Evolutionary conservation across 2,329 filamentous ascomycete genomes (phyloP).

Genomic region (Fusarium sp.): DNA sequence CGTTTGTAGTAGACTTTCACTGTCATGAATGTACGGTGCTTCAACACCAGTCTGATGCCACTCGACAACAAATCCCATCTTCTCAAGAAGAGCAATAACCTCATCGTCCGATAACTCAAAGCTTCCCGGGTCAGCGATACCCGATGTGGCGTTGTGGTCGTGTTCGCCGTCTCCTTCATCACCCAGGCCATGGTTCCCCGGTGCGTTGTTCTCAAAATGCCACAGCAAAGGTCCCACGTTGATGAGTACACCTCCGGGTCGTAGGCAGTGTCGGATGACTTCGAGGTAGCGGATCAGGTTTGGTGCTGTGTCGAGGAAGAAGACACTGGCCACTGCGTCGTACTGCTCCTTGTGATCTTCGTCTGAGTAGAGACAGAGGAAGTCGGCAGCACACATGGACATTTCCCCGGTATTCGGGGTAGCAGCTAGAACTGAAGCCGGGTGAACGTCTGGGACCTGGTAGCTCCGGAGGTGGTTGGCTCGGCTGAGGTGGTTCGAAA

Average conservation of each 20-base stretch:
- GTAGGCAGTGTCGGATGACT: constrained; percentile 79
- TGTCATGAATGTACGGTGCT: constrained; percentile 87
- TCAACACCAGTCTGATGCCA: constrained; percentile 65
- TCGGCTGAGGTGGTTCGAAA: constrained; percentile 82
- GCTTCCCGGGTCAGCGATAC: constrained; percentile 86
- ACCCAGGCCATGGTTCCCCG: constrained; percentile 63
- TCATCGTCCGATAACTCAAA: constrained; percentile 93
- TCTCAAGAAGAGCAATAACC: constrained; percentile 75
- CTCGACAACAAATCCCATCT: constrained; percentile 79
- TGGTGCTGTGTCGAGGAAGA: constrained; percentile 96
- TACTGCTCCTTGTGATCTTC: constrained; percentile 68
- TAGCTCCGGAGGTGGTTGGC: constrained; percentile 77
- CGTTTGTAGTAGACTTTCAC: constrained; percentile 83
- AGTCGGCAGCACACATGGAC: constrained; percentile 94
- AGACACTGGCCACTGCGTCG: constrained; percentile 86
- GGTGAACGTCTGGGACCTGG: constrained; percentile 81
- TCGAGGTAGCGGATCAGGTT: constrained; percentile 91
- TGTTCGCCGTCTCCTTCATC: constrained; percentile 60
- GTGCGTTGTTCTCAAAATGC: constrained; percentile 86
- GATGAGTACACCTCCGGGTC: constrained; percentile 79
- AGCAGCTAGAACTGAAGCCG: constrained; percentile 61
- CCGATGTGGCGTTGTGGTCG: constrained; percentile 60
- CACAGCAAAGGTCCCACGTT: constrained; percentile 92
- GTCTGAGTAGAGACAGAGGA: constrained; percentile 81
- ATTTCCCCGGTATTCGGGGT: constrained; percentile 66